Evolutionary conservation across 1,139 yeast species (phyloP), one percentile per base, ranked within the genome.

Genomic region (Debaryomyces coudertii): DNA sequence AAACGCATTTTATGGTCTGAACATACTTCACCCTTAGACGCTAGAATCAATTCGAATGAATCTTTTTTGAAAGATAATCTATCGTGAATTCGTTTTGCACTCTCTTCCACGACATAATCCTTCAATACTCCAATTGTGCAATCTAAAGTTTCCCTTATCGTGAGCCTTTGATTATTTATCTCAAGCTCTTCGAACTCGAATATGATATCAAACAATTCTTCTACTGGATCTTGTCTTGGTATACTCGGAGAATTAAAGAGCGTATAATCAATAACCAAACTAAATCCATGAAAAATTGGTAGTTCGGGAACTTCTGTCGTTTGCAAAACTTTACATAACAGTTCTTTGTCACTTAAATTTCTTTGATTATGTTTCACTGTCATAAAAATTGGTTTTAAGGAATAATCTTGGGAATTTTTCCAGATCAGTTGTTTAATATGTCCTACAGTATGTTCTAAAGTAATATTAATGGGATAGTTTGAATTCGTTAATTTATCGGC

Each of bases 341-440:
- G 42, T 14, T 49, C 49, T 5, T 47, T 50, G 28, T 55, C 59
- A 7, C 29, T 4, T 7, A 55, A 29, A 2, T 22, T 24, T 8
- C 44, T 28, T 2, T 48, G 57, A 1, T 49, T 12, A 43, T 53
- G 51, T 4, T 42, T 39, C 12, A 69, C 43, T 20, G 40, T 50
- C 11, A 66, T 27, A 36, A 62, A 61, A 7, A 57, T 23, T 11
- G 74, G 74, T 44, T 55, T 60, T 35, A 69, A 53, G 14, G 45
- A 45, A 41, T 52, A 47, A 24, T 65, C 53, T 2, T 51, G 50
- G 3, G 72, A 68, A 39, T 54, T 49, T 36, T 39, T 36, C 74
- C 75, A 69, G 7, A 69, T 54, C 58, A 55, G 62, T 8, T 68
- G 60, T 27, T 58, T 53, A 9, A 68, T 49, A 39, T 64, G 67